Evolutionary conservation across 305 asterid genomes (phyloP).

Genomic region (Fraxinus xanthoxyloides): DNA sequence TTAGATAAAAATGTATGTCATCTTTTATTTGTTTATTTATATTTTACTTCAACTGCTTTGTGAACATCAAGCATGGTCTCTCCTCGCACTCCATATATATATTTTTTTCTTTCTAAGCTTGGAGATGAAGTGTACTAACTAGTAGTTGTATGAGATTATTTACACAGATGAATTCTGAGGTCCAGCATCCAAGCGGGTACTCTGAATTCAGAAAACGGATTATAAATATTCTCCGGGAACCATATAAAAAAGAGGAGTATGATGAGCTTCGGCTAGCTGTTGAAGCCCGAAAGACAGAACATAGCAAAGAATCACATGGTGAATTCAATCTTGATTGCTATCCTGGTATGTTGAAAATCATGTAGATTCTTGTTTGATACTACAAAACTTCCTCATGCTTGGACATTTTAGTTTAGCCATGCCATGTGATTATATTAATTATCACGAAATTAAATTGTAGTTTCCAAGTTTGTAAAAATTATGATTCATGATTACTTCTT

Average conservation of each 20-base stretch:
- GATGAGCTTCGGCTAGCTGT: constrained; percentile 26
- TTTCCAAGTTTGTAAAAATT: background rate
- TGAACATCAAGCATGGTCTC: background rate
- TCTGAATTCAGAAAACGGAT: constrained; percentile 33
- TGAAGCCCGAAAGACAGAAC: constrained; percentile 9
- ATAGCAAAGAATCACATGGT: constrained; percentile 14
- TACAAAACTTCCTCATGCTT: background rate
- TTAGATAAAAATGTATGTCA: background rate
- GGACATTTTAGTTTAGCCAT: background rate
- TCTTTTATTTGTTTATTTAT: background rate
- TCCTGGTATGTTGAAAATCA: constrained; percentile 32
- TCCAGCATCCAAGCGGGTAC: background rate
- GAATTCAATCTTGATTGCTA: too few species aligned
- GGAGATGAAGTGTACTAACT: background rate
- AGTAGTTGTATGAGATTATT: background rate
- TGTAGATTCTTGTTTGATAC: constrained; percentile 1
- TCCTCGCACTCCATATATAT: background rate
- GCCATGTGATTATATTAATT: background rate
- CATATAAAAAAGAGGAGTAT: constrained; percentile 37
- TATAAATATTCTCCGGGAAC: constrained; percentile 32
- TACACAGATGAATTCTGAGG: constrained; percentile 27
- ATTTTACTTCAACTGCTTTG: background rate
- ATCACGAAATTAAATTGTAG: background rate
- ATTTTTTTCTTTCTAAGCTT: background rate
- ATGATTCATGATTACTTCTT: background rate